A percentile compares a stretch with the other conserved stretches of the same genome.
Evolutionary conservation across 495 filamentous ascomycete species (phyloP).

Genomic region (Cercophora newfieldiana): DNA sequence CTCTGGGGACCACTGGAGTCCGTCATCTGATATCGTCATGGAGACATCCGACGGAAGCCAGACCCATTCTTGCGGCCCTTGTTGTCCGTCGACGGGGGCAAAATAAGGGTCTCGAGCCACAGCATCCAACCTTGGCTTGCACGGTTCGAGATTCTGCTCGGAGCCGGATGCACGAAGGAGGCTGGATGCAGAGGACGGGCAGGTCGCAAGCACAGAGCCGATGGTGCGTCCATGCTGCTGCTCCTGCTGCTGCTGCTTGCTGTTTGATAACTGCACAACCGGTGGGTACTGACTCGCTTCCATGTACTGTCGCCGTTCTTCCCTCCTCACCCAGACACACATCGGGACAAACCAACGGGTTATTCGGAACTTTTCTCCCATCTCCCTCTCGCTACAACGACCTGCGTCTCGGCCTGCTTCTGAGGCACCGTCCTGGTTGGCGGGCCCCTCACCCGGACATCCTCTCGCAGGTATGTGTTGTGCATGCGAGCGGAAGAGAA

Average conservation of each 20-base stretch:
- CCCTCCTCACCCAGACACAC: not conserved
- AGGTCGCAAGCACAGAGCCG: not conserved
- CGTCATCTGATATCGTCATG: slow-evolving; percentile 25
- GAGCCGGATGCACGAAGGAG: not conserved
- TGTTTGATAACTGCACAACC: not conserved
- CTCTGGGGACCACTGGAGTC: slow-evolving; percentile 15
- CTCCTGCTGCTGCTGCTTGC: not conserved
- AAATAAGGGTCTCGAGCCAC: slow-evolving; percentile 8
- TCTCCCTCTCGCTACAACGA: not conserved
- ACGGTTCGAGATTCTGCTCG: not conserved
- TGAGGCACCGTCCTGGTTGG: slow-evolving; percentile 1
- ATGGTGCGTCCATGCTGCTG: slow-evolving; percentile 2
- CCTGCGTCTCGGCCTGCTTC: slow-evolving; percentile 8
- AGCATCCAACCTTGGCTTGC: slow-evolving; percentile 2
- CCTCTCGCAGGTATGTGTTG: not conserved
- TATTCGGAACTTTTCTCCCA: slow-evolving; percentile 5
- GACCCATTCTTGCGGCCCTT: slow-evolving; percentile 25
- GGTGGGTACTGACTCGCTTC: slow-evolving; percentile 4
- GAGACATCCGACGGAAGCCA: slow-evolving; percentile 15
- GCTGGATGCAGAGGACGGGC: not conserved
- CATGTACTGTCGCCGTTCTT: slow-evolving; percentile 2
- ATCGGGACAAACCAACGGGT: not conserved
- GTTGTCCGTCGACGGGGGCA: not conserved
- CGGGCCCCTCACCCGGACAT: not conserved
- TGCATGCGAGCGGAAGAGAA: not conserved